phyloP scores from a whole-genome alignment of 2,329 filamentous ascomycete species.

The Rhinocladiella mackenziei region DNA sequence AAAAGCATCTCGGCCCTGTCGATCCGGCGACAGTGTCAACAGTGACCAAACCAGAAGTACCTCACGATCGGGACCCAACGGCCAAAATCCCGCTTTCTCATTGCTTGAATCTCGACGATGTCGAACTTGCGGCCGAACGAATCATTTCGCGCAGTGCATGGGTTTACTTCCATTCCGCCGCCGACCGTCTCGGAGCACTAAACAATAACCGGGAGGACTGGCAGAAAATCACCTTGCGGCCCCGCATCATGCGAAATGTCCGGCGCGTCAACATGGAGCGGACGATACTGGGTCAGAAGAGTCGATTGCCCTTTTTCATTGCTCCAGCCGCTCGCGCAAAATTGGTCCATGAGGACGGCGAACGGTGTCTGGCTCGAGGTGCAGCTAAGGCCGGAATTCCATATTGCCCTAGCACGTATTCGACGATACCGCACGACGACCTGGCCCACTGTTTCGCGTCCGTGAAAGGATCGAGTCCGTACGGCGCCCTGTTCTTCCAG shows the following conservation, averaged over 20 bases:
- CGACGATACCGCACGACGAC: conserved; percentile 33
- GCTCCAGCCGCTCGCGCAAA: conserved; percentile 38
- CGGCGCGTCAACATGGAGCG: conserved; percentile 14
- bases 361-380: conserved; percentile 36
- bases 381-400: conserved; percentile 36
- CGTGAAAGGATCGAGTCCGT: background rate
- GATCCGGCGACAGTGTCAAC: conserved; percentile 37
- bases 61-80: no score
- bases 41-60: background rate
- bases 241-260: conserved; percentile 45
- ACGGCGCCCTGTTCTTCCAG: conserved; percentile 34
- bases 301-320: conserved; percentile 39
- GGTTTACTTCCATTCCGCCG: conserved; percentile 8
- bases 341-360: conserved; percentile 36
- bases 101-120: conserved; percentile 12
- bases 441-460: conserved; percentile 27
- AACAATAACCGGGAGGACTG: conserved; percentile 23
- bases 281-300: conserved; percentile 35
- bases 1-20: conserved; percentile 8
- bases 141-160: conserved; percentile 5
- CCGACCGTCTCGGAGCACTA: conserved; percentile 16
- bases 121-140: conserved; percentile 6
- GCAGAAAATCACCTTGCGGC: conserved; percentile 35
- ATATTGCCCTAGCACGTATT: conserved; percentile 37
- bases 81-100: conserved; percentile 3